A percentile compares a stretch with the other conserved stretches of the same genome.
Evolutionary conservation across 805 yeast genomes (phyloP).

Genomic region (Isabelozyma heimii): DNA sequence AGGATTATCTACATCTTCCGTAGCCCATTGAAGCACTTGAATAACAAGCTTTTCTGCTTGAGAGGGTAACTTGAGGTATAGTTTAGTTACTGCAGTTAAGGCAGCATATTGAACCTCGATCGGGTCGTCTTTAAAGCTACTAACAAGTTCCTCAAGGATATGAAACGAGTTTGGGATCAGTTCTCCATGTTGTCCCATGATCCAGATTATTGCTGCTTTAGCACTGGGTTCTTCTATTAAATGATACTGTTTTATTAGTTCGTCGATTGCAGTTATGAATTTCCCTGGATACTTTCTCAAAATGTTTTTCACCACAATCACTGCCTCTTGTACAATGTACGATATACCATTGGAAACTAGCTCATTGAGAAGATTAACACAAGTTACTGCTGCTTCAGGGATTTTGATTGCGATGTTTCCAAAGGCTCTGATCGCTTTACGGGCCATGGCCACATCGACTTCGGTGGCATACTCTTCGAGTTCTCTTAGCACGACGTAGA

Average conservation of each 20-base stretch:
- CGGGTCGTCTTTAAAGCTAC: slow-evolving; percentile 58
- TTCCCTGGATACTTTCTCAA: slow-evolving; percentile 69
- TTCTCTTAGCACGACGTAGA: slow-evolving; percentile 65
- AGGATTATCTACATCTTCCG: slow-evolving; percentile 76
- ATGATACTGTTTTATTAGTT: slow-evolving; percentile 31
- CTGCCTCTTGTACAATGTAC: slow-evolving; percentile 76
- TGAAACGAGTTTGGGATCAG: slow-evolving; percentile 41
- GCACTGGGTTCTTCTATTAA: slow-evolving; percentile 73
- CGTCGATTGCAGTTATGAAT: slow-evolving; percentile 36
- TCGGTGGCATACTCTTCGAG: slow-evolving; percentile 85
- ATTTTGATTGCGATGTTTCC: slow-evolving; percentile 85
- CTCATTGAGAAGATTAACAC: slow-evolving; percentile 61
- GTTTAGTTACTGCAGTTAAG: slow-evolving; percentile 71
- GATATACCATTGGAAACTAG: slow-evolving; percentile 64
- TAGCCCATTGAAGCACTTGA: slow-evolving; percentile 59
- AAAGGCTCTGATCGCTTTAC: slow-evolving; percentile 84
- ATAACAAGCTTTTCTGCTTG: slow-evolving; percentile 57
- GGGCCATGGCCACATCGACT: slow-evolving; percentile 79
- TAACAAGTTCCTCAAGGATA: slow-evolving; percentile 40
- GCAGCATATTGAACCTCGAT: slow-evolving; percentile 71
- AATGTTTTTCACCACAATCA: slow-evolving; percentile 73
- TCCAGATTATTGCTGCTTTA: slow-evolving; percentile 77
- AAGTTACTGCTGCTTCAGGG: slow-evolving; percentile 55
- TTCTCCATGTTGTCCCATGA: slow-evolving; percentile 68
- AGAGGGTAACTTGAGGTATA: slow-evolving; percentile 56